Percentiles rank a stretch among this genome's conserved stretches.
These are phyloP conservation scores for Chlorella sp. DNA, from an alignment of 139 green algal genomes.

Conservation along the genomic window DNA sequence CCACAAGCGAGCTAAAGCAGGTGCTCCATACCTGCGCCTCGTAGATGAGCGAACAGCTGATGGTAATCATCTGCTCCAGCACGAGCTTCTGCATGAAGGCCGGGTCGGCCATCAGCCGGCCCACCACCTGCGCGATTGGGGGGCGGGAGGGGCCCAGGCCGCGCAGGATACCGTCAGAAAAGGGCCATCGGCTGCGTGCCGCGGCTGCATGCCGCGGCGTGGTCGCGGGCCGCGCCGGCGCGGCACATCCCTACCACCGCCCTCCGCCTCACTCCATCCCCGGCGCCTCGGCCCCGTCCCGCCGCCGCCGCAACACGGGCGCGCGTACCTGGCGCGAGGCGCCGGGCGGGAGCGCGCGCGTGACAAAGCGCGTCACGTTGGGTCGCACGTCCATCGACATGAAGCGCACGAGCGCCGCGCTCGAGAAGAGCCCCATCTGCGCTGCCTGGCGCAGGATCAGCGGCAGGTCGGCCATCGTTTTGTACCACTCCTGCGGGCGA, in stretches of 20 bases:
- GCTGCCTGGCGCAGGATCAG: slow-evolving; percentile 86
- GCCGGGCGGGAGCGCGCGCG: slow-evolving; percentile 68
- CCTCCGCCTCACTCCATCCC: too few relatives aligned
- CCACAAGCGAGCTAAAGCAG: too few relatives aligned
- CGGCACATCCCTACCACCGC: too few relatives aligned
- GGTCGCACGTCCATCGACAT: slow-evolving; percentile 91
- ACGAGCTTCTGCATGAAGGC: slow-evolving; percentile 94
- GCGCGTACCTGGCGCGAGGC: too few relatives aligned
- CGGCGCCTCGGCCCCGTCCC: too few relatives aligned
- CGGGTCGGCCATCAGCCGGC: slow-evolving; percentile 95
- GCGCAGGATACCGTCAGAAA: too few relatives aligned
- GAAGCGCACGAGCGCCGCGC: slow-evolving; percentile 91
- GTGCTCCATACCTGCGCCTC: slow-evolving; percentile 76
- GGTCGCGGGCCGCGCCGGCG: too few relatives aligned
- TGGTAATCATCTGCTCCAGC: slow-evolving; percentile 86
- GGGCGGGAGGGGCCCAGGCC: not conserved
- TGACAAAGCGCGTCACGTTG: slow-evolving; percentile 80
- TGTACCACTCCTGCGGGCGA: slow-evolving; percentile 79
- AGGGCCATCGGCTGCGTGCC: too few relatives aligned
- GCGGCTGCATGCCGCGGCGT: too few relatives aligned
- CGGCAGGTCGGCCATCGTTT: slow-evolving; percentile 85
- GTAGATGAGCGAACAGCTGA: slow-evolving; percentile 68
- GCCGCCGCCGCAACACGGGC: too few relatives aligned
- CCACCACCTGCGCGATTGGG: slow-evolving; percentile 88
- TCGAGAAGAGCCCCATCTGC: slow-evolving; percentile 94